phyloP scores from a whole-genome alignment of 2,329 filamentous ascomycete genomes.

The Paecilomyces sp. region DNA sequence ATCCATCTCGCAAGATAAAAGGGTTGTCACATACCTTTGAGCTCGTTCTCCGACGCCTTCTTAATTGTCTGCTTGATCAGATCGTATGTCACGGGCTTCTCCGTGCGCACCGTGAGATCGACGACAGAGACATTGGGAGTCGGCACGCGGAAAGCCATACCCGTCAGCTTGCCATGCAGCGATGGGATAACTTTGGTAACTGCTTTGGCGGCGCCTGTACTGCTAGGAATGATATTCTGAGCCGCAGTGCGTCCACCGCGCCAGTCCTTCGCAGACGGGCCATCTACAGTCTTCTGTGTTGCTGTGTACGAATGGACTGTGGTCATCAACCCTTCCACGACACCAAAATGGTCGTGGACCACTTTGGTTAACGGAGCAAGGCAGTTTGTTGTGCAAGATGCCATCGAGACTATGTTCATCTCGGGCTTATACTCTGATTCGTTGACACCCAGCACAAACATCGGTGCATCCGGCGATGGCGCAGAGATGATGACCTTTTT shows the following conservation, averaged over 20 bases:
- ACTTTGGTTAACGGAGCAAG: slow-evolving; percentile 89
- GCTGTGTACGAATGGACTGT: slow-evolving; percentile 92
- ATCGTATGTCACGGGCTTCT: slow-evolving; percentile 61
- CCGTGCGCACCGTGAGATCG: slow-evolving; percentile 77
- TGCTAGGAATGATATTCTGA: slow-evolving; percentile 93
- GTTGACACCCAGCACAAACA: slow-evolving; percentile 95
- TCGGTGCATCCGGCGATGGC: slow-evolving; percentile 26
- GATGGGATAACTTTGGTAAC: slow-evolving; percentile 92
- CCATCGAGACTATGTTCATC: slow-evolving; percentile 83
- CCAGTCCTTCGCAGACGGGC: slow-evolving; percentile 88
- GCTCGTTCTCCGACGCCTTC: slow-evolving; percentile 17
- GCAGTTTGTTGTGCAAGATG: slow-evolving; percentile 95
- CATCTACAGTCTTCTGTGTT: slow-evolving; percentile 90
- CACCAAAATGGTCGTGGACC: slow-evolving; percentile 83
- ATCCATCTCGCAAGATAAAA: slow-evolving; percentile 16
- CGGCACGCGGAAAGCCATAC: slow-evolving; percentile 92
- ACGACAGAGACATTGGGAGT: slow-evolving; percentile 93
- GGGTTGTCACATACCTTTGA: neutral
- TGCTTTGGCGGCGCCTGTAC: slow-evolving; percentile 91
- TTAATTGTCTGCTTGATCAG: slow-evolving; percentile 78
- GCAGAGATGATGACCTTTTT: slow-evolving; percentile 83
- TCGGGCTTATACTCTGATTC: slow-evolving; percentile 76
- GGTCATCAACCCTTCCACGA: slow-evolving; percentile 90
- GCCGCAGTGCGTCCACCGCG: slow-evolving; percentile 73
- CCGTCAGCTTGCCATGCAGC: slow-evolving; percentile 91